phyloP scores from a whole-genome alignment of 768 basidiomycete genomes.

The Tricholoma hemisulphureum region DNA sequence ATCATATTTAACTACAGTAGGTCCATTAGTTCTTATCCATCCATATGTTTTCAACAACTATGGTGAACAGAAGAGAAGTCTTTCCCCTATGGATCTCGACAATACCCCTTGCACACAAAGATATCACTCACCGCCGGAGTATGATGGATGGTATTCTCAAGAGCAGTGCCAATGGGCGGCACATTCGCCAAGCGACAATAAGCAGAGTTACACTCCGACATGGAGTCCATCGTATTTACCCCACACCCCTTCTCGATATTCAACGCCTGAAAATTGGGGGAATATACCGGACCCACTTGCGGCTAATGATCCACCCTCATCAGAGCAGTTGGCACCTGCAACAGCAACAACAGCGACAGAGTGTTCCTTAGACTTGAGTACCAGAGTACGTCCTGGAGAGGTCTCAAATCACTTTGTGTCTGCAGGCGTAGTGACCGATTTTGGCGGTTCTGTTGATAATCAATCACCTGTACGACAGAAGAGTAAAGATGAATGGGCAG shows the following conservation, averaged over 20 bases:
- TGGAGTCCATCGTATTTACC: not conserved
- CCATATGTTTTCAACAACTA: constrained; percentile 7
- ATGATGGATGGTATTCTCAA: not conserved
- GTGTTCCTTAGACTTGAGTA: not conserved
- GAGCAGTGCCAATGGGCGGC: too few relatives aligned
- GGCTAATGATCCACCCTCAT: not conserved
- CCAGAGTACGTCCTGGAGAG: constrained; percentile 8
- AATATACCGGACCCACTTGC: not conserved
- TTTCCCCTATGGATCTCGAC: constrained; percentile 64
- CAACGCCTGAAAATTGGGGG: not conserved
- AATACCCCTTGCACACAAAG: constrained; percentile 39
- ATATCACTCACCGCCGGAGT: not conserved
- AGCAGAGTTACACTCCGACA: too few relatives aligned
- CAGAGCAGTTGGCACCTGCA: not conserved
- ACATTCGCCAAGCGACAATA: too few relatives aligned
- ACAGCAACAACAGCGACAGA: not conserved
- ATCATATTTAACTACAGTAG: constrained; percentile 7
- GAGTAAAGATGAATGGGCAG: not conserved
- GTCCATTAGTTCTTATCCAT: constrained; percentile 8
- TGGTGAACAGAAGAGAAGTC: constrained; percentile 32
- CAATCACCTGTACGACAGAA: not conserved
- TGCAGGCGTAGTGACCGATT: constrained; percentile 48
- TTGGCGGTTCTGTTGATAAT: constrained; percentile 24
- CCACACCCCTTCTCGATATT: not conserved
- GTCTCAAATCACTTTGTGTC: constrained; percentile 48